phyloP scores from a whole-genome alignment of 2,329 filamentous ascomycete genomes.

The Calcarisporium arbuscula region DNA sequence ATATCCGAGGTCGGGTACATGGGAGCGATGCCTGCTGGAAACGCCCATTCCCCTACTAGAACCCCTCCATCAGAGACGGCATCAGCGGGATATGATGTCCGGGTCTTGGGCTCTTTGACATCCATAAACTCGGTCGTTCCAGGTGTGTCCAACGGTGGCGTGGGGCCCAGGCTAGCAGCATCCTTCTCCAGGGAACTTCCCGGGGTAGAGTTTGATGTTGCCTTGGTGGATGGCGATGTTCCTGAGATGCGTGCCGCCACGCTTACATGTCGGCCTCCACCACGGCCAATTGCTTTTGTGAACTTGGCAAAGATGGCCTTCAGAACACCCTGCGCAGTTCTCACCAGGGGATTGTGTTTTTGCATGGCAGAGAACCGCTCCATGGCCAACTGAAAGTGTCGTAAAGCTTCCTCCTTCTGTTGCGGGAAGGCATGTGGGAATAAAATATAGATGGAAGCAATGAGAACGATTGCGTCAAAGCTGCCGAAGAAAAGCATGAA shows the following conservation, averaged over 20 bases:
- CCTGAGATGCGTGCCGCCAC: conserved; percentile 12
- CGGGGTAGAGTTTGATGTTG: conserved; percentile 12
- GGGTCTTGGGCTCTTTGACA: too few relatives aligned
- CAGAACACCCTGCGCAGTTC: conserved; percentile 47
- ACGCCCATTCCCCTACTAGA: conserved; percentile 26
- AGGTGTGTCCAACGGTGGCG: not conserved
- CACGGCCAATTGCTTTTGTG: conserved; percentile 42
- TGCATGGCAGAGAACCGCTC: conserved; percentile 53
- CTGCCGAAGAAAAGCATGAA: conserved; percentile 56
- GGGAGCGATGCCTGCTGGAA: conserved; percentile 42
- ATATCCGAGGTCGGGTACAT: conserved; percentile 53
- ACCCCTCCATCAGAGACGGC: too few relatives aligned
- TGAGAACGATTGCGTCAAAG: conserved; percentile 57
- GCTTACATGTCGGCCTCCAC: too few relatives aligned
- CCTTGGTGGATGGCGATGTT: conserved; percentile 7
- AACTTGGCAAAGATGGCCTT: conserved; percentile 49
- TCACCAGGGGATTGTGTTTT: conserved; percentile 46
- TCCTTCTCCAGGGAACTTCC: conserved; percentile 8
- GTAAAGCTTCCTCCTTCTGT: conserved; percentile 37
- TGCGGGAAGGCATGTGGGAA: conserved; percentile 51
- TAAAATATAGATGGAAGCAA: conserved; percentile 55
- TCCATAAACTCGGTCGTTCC: conserved; percentile 7
- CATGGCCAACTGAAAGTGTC: conserved; percentile 54
- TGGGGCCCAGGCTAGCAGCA: conserved; percentile 1
- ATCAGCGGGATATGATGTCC: not conserved